Base-by-base conservation (phyloP, 1,284 basidiomycete genomes). In the Pseudozyma pruni region DNA sequence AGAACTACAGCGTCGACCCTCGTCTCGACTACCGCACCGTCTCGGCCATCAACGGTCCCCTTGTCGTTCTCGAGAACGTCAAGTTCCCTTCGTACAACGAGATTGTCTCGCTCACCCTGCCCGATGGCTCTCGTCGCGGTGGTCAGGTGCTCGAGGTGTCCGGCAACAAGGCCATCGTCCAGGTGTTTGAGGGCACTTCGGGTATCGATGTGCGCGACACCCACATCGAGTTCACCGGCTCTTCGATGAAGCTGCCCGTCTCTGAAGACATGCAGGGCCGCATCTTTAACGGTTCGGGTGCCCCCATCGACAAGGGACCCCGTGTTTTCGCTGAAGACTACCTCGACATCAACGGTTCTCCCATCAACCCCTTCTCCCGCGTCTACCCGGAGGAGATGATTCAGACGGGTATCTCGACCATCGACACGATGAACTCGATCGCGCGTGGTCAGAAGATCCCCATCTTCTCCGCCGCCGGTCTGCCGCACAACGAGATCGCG, bases 351-450 rank as follows among this genome's bases (percentile, higher is more conserved):
- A 98, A 98, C 84, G 96, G 94, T 91, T 96, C 94, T 7, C 96
- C 95, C 46, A 98, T 98, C 86, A 99, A 99, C 85, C 96, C 96
- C 16, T 98, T 91, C 86, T 94, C 93, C 66, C 94, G 96, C 83
- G 97, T 98, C 85, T 98, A 99, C 86, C 96, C 96, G 68, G 96
- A 98, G 85, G 95, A 99, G 86, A 99, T 99, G 96, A 98, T 99
- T 76, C 96, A 98, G 85, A 98, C 96, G 19, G 96, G 96, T 86
- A 98, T 98, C 83, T 98, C 95, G 35, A 98, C 96, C 32, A 82
- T 82, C 56, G 80, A 82, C 55, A 74, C 70, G 23, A 84, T 84
- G 80, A 96, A 98, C 86, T 96, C 95, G 67, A 98, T 99, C 83
- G 96, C 96, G 58, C 93, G 96, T 86, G 96, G 96, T 42, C 96